These are phyloP conservation scores for Hylodesmum podocarpum DNA, from an alignment of 306 rosid genomes.

Conservation along the genomic window DNA sequence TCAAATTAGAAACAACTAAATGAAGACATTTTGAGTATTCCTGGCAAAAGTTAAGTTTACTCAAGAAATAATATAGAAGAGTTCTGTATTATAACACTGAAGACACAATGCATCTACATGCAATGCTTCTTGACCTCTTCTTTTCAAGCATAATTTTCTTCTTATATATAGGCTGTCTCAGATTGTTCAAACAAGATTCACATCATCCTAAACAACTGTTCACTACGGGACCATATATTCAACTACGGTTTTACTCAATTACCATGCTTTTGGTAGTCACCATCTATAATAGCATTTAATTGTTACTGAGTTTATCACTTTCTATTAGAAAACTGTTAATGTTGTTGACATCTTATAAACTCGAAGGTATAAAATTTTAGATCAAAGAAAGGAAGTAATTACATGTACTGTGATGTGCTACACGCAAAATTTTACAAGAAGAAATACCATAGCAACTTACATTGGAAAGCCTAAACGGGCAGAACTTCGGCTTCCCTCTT, in stretches of 20 bases:
- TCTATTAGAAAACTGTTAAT: not conserved
- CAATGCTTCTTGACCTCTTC: conserved; percentile 13
- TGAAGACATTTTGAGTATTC: conserved; percentile 6
- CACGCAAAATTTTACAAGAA: not conserved
- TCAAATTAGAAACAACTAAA: conserved; percentile 28
- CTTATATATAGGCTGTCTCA: not conserved
- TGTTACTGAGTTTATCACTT: conserved; percentile 5
- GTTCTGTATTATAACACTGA: not conserved
- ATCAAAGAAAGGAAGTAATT: not conserved
- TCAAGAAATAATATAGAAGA: not conserved
- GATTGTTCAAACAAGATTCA: conserved; percentile 4
- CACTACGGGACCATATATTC: not conserved
- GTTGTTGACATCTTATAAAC: not conserved
- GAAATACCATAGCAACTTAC: conserved; percentile 51
- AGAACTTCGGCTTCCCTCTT: conserved; percentile 97
- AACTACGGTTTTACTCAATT: not conserved
- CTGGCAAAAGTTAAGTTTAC: conserved; percentile 18
- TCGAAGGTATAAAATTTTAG: not conserved
- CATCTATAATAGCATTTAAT: not conserved
- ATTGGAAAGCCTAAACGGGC: conserved; percentile 90
- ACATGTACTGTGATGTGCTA: conserved; percentile 11
- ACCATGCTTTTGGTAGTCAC: conserved; percentile 2
- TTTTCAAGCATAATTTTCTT: not conserved
- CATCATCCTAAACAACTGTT: conserved; percentile 1
- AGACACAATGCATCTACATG: not conserved